These are phyloP conservation scores for Pilasporangium apinafurcum DNA, from an alignment of 352 stramenopile genomes.

Conservation along the genomic window DNA sequence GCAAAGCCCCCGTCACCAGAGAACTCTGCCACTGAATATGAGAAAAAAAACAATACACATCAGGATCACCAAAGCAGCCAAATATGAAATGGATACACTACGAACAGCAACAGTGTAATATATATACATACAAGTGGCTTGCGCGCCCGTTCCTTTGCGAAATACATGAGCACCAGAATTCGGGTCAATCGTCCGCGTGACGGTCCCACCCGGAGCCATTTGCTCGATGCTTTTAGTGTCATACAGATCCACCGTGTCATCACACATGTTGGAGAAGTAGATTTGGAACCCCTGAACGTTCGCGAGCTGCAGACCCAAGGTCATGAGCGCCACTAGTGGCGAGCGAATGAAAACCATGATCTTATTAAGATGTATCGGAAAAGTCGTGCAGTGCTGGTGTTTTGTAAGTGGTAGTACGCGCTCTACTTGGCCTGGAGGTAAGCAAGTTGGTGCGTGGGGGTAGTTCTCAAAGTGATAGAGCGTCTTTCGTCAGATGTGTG, in stretches of 20 bases:
- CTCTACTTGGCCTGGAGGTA: no score
- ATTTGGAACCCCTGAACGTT: conserved; percentile 29
- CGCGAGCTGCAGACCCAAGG: conserved; percentile 15
- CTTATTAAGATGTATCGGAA: no score
- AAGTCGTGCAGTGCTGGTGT: no score
- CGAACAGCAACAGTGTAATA: neutral
- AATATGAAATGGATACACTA: neutral
- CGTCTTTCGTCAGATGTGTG: no score
- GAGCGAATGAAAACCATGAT: conserved; percentile 1
- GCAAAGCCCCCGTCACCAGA: conserved; percentile 36
- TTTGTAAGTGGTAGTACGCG: no score
- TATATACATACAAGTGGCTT: conserved; percentile 36
- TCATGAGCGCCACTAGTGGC: conserved; percentile 11
- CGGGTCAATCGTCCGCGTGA: conserved; percentile 23
- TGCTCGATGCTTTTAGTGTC: conserved; percentile 28
- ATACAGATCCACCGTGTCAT: conserved; percentile 34
- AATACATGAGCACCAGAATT: conserved; percentile 31
- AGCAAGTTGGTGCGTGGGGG: no score
- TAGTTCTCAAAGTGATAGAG: no score
- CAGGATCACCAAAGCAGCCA: neutral
- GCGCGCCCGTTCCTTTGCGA: conserved; percentile 32
- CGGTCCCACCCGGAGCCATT: conserved; percentile 19
- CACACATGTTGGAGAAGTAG: conserved; percentile 44
- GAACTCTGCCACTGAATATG: conserved; percentile 63
- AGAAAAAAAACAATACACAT: neutral